Conservation (phyloP, 305 asterid species). For the Andrographis paniculata region DNA sequence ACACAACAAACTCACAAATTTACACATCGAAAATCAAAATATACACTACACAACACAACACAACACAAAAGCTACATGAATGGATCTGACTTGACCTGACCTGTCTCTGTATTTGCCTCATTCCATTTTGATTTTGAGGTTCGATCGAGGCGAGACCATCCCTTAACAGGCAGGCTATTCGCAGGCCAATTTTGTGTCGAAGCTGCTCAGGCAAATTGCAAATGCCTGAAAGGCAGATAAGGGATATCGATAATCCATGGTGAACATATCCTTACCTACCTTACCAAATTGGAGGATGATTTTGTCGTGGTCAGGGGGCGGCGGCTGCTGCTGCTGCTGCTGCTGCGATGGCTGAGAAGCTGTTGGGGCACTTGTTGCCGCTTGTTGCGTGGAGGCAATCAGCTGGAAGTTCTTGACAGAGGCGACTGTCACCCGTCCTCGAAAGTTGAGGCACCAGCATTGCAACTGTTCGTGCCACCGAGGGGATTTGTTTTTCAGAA, state of each 20-base stretch:
- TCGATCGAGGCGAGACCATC: too few species aligned
- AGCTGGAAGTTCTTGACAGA: constrained; percentile 61
- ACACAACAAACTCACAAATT: too few species aligned
- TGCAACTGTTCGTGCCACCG: constrained; percentile 61
- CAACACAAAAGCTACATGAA: too few species aligned
- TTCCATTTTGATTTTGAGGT: too few species aligned
- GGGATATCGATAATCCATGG: constrained; percentile 63
- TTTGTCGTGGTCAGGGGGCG: constrained; percentile 37
- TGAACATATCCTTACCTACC: constrained; percentile 54
- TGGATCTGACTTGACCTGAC: too few species aligned
- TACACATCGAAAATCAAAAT: too few species aligned
- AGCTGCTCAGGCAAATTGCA: constrained; percentile 64
- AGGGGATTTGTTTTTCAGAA: constrained; percentile 50
- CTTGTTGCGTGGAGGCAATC: constrained; percentile 31
- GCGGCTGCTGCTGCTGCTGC: too few species aligned
- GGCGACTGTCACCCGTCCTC: constrained; percentile 56
- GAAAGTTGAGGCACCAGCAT: constrained; percentile 60
- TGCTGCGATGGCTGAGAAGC: constrained; percentile 22
- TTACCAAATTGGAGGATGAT: constrained; percentile 55
- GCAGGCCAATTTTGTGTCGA: constrained; percentile 63
- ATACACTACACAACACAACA: too few species aligned
- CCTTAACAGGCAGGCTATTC: constrained; percentile 20
- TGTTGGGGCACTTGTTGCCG: constrained; percentile 7
- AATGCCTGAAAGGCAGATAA: constrained; percentile 64
- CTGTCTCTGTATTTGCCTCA: too few species aligned